These are phyloP conservation scores for Hansenula lynferdii DNA, from an alignment of 1,139 yeast genomes.

Conservation along the genomic window DNA sequence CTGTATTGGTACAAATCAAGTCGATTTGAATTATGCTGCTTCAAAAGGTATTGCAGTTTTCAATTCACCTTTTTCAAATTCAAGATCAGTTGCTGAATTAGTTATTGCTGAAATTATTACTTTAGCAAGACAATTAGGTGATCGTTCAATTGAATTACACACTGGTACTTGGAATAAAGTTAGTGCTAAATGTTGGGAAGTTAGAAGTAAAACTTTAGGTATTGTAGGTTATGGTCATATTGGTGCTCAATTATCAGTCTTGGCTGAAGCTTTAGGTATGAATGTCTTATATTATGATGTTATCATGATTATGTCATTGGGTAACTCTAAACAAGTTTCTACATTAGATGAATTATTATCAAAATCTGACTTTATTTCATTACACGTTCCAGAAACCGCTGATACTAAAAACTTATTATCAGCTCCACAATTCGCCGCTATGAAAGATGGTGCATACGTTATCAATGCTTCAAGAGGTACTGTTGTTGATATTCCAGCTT, in stretches of 20 bases:
- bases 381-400: slow-evolving; percentile 92
- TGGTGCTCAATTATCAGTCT: slow-evolving; percentile 93
- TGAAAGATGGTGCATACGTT: slow-evolving; percentile 94
- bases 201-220: slow-evolving; percentile 97
- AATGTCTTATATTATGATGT: slow-evolving; percentile 92
- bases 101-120: slow-evolving; percentile 94
- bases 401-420: slow-evolving; percentile 91
- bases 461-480: slow-evolving; percentile 98
- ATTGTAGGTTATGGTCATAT: slow-evolving; percentile 98
- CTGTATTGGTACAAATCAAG: slow-evolving; percentile 99
- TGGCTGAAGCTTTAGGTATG: slow-evolving; percentile 99
- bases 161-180: slow-evolving; percentile 99
- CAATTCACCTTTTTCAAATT: slow-evolving; percentile 98
- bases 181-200: slow-evolving; percentile 95
- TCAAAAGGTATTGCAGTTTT: slow-evolving; percentile 92
- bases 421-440: slow-evolving; percentile 87
- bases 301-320: slow-evolving; percentile 90
- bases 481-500: slow-evolving; percentile 92
- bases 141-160: slow-evolving; percentile 93
- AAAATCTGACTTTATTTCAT: slow-evolving; percentile 81
- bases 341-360: slow-evolving; percentile 78
- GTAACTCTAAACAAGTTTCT: slow-evolving; percentile 92
- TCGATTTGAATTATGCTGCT: slow-evolving; percentile 89
- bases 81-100: slow-evolving; percentile 97
- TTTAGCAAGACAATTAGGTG: slow-evolving; percentile 95